phyloP scores from a whole-genome alignment of 345 rosid genomes.

The Conringia planisiliqua region DNA sequence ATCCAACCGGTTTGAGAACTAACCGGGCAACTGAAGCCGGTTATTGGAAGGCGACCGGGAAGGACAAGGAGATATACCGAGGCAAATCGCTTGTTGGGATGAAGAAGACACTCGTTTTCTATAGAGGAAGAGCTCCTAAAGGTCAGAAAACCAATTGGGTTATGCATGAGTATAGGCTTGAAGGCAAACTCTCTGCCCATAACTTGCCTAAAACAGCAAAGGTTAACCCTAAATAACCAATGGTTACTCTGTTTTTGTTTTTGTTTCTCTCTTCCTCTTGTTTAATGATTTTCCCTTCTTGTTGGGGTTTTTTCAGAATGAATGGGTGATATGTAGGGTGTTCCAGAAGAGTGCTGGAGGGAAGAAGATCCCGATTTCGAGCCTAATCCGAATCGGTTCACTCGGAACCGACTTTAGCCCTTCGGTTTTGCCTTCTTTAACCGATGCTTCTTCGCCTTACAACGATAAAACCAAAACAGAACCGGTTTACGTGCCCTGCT shows the following conservation, averaged over 20 bases:
- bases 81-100: slow-evolving; percentile 81
- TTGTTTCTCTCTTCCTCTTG: not conserved
- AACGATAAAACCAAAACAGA: slow-evolving; percentile 40
- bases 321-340: slow-evolving; percentile 92
- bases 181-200: slow-evolving; percentile 66
- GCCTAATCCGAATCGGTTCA: slow-evolving; percentile 43
- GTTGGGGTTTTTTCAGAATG: slow-evolving; percentile 54
- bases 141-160: slow-evolving; percentile 88
- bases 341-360: slow-evolving; percentile 76
- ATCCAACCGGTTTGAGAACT: slow-evolving; percentile 85
- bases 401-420: slow-evolving; percentile 44
- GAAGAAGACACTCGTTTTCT: slow-evolving; percentile 94
- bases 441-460: slow-evolving; percentile 56
- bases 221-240: slow-evolving; percentile 35
- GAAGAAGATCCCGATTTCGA: slow-evolving; percentile 65
- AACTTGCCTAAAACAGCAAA: slow-evolving; percentile 79
- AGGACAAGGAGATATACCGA: slow-evolving; percentile 77
- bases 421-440: slow-evolving; percentile 62
- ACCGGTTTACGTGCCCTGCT: slow-evolving; percentile 96
- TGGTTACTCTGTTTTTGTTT: not conserved
- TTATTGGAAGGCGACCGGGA: slow-evolving; percentile 97
- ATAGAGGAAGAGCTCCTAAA: slow-evolving; percentile 89
- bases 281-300: not conserved
- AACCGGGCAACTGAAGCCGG: slow-evolving; percentile 90
- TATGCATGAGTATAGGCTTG: slow-evolving; percentile 85